Percentiles rank a stretch among this genome's conserved stretches.
phyloP scores from a whole-genome alignment of 1,139 yeast species.

The Pichia sp. region DNA sequence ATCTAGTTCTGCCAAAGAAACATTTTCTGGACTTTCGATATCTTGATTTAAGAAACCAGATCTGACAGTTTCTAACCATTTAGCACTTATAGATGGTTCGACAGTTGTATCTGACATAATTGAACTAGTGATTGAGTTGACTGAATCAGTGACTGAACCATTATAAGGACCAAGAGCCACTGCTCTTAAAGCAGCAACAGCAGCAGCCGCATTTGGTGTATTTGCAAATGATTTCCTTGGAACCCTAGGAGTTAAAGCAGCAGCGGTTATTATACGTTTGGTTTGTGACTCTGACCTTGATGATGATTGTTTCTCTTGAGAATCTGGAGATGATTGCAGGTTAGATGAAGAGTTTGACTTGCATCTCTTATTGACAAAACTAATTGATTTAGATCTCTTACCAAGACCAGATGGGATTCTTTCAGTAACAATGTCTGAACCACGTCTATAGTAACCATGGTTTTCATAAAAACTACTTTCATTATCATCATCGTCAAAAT shows the following conservation, averaged over 20 bases:
- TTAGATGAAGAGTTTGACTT: conserved; percentile 27
- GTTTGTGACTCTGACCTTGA: conserved; percentile 18
- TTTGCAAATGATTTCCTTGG: conserved; percentile 51
- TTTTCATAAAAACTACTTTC: conserved; percentile 33
- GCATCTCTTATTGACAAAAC: conserved; percentile 47
- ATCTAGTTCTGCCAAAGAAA: conserved; percentile 67
- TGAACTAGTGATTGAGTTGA: conserved; percentile 28
- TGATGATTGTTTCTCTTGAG: conserved; percentile 2
- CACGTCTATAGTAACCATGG: conserved; percentile 26
- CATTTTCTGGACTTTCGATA: conserved; percentile 71
- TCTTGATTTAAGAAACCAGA: conserved; percentile 71
- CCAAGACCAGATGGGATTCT: conserved; percentile 29
- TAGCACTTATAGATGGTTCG: conserved; percentile 39
- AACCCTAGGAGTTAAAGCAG: conserved; percentile 79
- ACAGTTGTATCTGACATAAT: conserved; percentile 31
- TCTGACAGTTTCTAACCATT: conserved; percentile 66
- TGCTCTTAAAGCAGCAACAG: conserved; percentile 69
- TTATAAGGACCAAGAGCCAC: conserved; percentile 54
- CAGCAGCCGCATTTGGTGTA: conserved; percentile 60
- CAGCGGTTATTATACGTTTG: conserved; percentile 48
- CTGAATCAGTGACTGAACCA: conserved; percentile 30
- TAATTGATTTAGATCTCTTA: conserved; percentile 61
- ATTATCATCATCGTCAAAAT: conserved; percentile 29
- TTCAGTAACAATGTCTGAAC: conserved; percentile 26
- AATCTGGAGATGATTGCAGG: background rate